Conservation (phyloP, 2,329 filamentous ascomycete species). For the Herpotrichia juniperi region DNA sequence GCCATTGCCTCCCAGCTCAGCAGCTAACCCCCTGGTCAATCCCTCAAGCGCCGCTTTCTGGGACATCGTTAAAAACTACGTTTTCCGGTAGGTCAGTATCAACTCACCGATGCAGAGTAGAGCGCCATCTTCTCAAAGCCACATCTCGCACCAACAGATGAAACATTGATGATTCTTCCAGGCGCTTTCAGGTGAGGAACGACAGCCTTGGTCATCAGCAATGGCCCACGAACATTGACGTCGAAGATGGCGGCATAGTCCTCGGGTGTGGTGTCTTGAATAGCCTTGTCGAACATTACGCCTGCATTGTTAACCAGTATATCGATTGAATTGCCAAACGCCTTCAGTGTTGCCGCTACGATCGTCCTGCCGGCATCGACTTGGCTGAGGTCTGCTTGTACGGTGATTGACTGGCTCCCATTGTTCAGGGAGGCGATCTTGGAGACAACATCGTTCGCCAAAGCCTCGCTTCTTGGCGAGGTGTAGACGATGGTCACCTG, state of each 20-base stretch:
- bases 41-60: conserved; percentile 67
- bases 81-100: no score
- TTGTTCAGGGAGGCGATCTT: conserved; percentile 44
- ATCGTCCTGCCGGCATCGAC: conserved; percentile 44
- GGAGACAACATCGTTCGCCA: conserved; percentile 40
- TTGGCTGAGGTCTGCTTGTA: conserved; percentile 50
- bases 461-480: conserved; percentile 44
- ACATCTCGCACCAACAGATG: conserved; percentile 58
- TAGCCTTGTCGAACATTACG: conserved; percentile 30
- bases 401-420: conserved; percentile 41
- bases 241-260: conserved; percentile 63
- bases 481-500: conserved; percentile 53
- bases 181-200: conserved; percentile 57
- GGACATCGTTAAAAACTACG: no score
- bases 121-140: conserved; percentile 55
- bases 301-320: conserved; percentile 54
- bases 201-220: conserved; percentile 61
- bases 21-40: conserved; percentile 64
- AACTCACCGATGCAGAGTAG: conserved; percentile 63
- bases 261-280: conserved; percentile 47
- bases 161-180: conserved; percentile 65
- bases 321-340: conserved; percentile 49
- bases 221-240: conserved; percentile 61
- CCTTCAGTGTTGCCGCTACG: conserved; percentile 41
- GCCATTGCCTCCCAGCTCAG: conserved; percentile 61